Percentiles rank a stretch among this genome's conserved stretches.
These are phyloP conservation scores for Domatiomyces catenatus DNA, from an alignment of 2,329 filamentous ascomycete genomes.

Conservation along the genomic window DNA sequence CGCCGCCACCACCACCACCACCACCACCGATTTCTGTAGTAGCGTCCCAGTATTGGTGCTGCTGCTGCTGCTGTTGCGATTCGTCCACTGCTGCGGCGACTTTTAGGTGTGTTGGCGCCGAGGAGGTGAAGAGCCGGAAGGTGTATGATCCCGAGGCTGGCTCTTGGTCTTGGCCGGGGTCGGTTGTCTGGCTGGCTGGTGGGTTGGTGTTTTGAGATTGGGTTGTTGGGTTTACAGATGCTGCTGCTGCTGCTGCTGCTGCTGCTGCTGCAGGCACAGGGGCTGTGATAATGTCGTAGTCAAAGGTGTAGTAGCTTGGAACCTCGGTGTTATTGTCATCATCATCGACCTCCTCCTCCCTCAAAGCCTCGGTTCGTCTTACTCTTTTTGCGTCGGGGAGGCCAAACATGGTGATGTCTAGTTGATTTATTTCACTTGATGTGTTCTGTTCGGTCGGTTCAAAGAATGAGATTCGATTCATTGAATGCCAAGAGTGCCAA, in stretches of 20 bases:
- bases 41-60: background rate
- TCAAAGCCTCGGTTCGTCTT: background rate
- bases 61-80: background rate
- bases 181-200: background rate
- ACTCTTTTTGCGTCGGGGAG: background rate
- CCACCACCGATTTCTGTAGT: too few species aligned
- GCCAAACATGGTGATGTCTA: background rate
- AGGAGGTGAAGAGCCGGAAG: background rate
- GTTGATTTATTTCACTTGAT: background rate
- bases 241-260: too few species aligned
- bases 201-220: background rate
- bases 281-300: background rate
- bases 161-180: background rate
- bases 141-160: background rate
- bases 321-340: constrained; percentile 6
- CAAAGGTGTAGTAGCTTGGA: constrained; percentile 13
- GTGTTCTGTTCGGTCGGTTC: too few species aligned
- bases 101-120: background rate
- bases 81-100: background rate
- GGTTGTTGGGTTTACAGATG: background rate
- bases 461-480: too few species aligned
- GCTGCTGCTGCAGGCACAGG: background rate
- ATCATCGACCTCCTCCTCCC: background rate
- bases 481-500: too few species aligned
- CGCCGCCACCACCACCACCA: too few species aligned